Percentiles rank a stretch among this genome's conserved stretches.
These are phyloP conservation scores for Claviceps maximensis DNA, from an alignment of 2,329 filamentous ascomycete genomes.

Conservation along the genomic window DNA sequence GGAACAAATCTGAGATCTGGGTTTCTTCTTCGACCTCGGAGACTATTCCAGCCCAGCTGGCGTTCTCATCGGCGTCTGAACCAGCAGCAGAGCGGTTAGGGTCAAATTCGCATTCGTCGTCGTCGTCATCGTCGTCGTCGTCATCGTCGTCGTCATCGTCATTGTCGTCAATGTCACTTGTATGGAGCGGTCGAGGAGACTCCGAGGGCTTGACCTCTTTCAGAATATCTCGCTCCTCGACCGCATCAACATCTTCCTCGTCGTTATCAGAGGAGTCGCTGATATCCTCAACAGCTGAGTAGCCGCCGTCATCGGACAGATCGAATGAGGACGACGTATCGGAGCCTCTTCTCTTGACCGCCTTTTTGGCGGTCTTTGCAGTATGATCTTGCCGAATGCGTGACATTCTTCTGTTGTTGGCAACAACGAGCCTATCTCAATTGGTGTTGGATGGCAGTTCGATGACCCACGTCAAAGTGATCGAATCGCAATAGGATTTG, in stretches of 20 bases:
- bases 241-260: conserved; percentile 62
- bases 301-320: conserved; percentile 58
- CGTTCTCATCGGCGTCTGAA: conserved; percentile 29
- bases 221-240: conserved; percentile 66
- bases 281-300: conserved; percentile 66
- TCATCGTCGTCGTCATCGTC: conserved; percentile 22
- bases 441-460: not conserved
- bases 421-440: not conserved
- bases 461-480: not conserved
- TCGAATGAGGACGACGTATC: conserved; percentile 41
- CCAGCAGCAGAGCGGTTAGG: conserved; percentile 22
- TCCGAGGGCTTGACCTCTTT: conserved; percentile 26
- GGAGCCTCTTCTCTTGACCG: conserved; percentile 34
- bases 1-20: conserved; percentile 28
- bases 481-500: not conserved
- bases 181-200: conserved; percentile 37
- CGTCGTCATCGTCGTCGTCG: conserved; percentile 26
- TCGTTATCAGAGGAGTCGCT: conserved; percentile 67
- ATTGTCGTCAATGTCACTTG: conserved; percentile 6
- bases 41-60: conserved; percentile 43
- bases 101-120: conserved; percentile 25
- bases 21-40: conserved; percentile 33
- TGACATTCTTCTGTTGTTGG: conserved; percentile 28
- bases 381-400: conserved; percentile 38
- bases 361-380: conserved; percentile 27